These are phyloP conservation scores for Rubus idaeus DNA, from an alignment of 306 rosid species.

Conservation along the genomic window DNA sequence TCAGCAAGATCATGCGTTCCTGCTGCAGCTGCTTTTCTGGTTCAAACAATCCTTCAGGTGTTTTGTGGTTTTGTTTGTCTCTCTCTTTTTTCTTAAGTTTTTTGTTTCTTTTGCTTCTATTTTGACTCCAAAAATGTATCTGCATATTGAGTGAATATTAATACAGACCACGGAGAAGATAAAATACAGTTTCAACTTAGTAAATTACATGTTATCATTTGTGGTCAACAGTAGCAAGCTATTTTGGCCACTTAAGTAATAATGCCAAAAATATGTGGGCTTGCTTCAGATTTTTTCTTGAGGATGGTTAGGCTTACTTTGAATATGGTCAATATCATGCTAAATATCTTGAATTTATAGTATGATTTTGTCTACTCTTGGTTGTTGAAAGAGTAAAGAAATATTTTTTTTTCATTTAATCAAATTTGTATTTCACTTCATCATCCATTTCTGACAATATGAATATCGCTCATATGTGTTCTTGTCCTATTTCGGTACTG, in stretches of 20 bases:
- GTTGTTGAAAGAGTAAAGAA: not conserved
- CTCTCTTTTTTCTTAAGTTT: not conserved
- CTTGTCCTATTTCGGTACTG: constrained; percentile 17
- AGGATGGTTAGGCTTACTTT: not conserved
- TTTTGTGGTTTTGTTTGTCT: not conserved
- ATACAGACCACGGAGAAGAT: not conserved
- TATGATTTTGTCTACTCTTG: not conserved
- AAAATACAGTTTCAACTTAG: not conserved
- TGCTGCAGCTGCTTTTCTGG: constrained; percentile 95
- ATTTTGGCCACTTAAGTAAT: not conserved
- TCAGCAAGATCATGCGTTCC: constrained; percentile 77
- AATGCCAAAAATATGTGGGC: not conserved
- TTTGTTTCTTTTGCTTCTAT: constrained; percentile 18
- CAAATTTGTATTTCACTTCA: not conserved
- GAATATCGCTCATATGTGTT: constrained; percentile 5
- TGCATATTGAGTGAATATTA: not conserved
- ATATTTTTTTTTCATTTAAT: not conserved
- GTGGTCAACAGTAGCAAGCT: not conserved
- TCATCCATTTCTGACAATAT: constrained; percentile 3
- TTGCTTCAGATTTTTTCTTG: not conserved
- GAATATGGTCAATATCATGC: not conserved
- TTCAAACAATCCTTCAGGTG: constrained; percentile 93
- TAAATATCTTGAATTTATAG: not conserved
- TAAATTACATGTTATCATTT: not conserved
- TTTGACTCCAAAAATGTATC: not conserved